phyloP scores from a whole-genome alignment of 2,329 filamentous ascomycete species.

The Fusarium sp. region DNA sequence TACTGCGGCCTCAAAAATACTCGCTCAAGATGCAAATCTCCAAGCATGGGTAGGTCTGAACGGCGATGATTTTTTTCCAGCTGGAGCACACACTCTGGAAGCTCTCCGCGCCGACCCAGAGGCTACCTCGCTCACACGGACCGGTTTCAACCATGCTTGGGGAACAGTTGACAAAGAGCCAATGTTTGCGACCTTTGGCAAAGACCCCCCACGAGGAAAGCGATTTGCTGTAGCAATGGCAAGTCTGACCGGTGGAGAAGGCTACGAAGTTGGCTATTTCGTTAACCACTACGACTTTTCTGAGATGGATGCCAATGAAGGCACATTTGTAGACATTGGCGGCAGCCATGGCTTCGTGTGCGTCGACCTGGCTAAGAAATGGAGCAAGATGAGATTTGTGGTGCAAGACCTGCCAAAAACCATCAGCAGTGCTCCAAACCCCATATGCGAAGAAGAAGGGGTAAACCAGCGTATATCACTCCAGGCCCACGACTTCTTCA shows the following conservation, averaged over 20 bases:
- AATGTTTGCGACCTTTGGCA: constrained; percentile 66
- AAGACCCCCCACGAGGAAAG: constrained; percentile 60
- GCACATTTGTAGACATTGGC: constrained; percentile 69
- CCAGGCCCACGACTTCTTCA: constrained; percentile 69
- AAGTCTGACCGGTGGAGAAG: constrained; percentile 66
- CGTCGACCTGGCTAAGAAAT: constrained; percentile 64
- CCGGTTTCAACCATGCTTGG: constrained; percentile 66
- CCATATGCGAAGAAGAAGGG: constrained; percentile 55
- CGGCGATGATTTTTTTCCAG: constrained; percentile 65
- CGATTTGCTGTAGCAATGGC: constrained; percentile 68
- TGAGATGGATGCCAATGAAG: constrained; percentile 57
- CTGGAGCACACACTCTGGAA: constrained; percentile 59
- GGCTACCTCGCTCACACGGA: constrained; percentile 61
- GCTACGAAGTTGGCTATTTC: constrained; percentile 66
- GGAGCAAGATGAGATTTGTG: constrained; percentile 64
- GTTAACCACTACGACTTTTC: constrained; percentile 67
- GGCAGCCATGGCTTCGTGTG: constrained; percentile 70
- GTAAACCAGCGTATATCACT: constrained; percentile 57
- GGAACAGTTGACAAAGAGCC: constrained; percentile 63
- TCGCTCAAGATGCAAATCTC: constrained; percentile 62
- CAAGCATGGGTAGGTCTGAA: constrained; percentile 69
- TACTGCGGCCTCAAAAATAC: constrained; percentile 64
- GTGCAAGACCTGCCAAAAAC: constrained; percentile 67
- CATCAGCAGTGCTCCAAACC: constrained; percentile 60
- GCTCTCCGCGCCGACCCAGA: constrained; percentile 60